Conservation (phyloP, 345 rosid genomes). For the Eucalyptus regnans region DNA sequence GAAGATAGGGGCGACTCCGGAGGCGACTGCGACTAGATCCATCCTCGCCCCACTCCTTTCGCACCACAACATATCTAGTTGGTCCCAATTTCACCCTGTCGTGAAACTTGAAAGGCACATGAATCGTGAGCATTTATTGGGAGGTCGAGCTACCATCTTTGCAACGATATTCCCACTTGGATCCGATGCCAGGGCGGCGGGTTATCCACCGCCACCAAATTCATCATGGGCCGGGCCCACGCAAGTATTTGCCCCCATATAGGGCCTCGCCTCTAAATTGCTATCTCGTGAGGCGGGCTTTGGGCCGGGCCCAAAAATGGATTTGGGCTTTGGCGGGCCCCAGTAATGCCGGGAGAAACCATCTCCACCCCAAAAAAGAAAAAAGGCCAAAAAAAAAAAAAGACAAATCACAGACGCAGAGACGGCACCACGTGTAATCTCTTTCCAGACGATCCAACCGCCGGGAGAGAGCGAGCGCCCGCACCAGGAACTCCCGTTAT, state of each 20-base stretch:
- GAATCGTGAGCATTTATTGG: background rate
- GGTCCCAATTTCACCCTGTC: background rate
- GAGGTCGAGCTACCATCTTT: background rate
- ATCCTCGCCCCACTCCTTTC: background rate
- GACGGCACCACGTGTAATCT: background rate
- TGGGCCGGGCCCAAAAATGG: background rate
- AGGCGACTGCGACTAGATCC: background rate
- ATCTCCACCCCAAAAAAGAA: background rate
- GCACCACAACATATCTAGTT: background rate
- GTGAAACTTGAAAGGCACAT: background rate
- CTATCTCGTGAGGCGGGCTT: background rate
- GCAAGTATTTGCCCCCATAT: background rate
- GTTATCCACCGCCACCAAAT: background rate
- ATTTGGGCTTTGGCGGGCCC: background rate
- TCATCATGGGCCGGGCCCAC: background rate
- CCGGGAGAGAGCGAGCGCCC: background rate
- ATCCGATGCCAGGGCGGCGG: background rate
- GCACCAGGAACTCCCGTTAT: background rate
- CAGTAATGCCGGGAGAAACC: background rate
- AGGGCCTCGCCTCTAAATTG: background rate
- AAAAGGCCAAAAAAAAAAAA: background rate
- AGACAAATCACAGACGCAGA: background rate
- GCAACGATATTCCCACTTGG: background rate
- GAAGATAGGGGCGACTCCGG: background rate
- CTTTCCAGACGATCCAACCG: background rate